phyloP scores from a whole-genome alignment of 768 basidiomycete species.

The Lepiota venenata region DNA sequence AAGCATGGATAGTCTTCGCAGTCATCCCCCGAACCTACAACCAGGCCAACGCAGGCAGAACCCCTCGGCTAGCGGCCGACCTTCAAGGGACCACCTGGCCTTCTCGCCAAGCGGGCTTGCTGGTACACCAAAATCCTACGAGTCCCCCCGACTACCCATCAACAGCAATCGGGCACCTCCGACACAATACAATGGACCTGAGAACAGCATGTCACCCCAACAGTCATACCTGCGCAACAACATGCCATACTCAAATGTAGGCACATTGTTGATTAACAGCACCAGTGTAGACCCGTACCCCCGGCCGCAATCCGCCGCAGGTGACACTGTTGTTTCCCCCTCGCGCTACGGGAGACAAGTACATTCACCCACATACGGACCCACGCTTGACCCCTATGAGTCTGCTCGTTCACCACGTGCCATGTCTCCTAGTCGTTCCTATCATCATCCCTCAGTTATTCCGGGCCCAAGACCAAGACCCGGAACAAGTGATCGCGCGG shows the following conservation, averaged over 20 bases:
- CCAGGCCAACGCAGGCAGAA: slow-evolving; percentile 16
- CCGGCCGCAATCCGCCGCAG: slow-evolving; percentile 60
- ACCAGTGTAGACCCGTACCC: slow-evolving; percentile 48
- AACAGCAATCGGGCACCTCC: slow-evolving; percentile 9
- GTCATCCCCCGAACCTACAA: slow-evolving; percentile 25
- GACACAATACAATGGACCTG: slow-evolving; percentile 10
- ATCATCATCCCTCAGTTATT: slow-evolving; percentile 22
- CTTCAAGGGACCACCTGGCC: slow-evolving; percentile 9
- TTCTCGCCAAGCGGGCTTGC: slow-evolving; percentile 21
- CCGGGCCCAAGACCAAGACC: slow-evolving; percentile 29
- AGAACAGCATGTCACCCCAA: slow-evolving; percentile 9
- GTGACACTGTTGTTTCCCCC: slow-evolving; percentile 40
- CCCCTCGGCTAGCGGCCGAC: slow-evolving; percentile 2
- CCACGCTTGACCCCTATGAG: slow-evolving; percentile 32
- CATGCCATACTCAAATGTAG: slow-evolving; percentile 11
- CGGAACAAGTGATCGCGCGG: slow-evolving; percentile 27
- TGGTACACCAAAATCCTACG: slow-evolving; percentile 41
- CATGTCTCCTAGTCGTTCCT: slow-evolving; percentile 32
- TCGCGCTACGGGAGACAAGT: slow-evolving; percentile 31
- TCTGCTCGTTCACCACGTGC: slow-evolving; percentile 37
- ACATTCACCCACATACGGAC: slow-evolving; percentile 36
- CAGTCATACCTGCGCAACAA: slow-evolving; percentile 13
- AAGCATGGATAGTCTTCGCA: slow-evolving; percentile 55
- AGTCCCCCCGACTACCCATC: slow-evolving; percentile 28
- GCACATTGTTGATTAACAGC: background rate